A percentile compares a stretch with the other conserved stretches of the same genome.
Conservation (phyloP, 2,329 filamentous ascomycete species). For the Magnaporthiopsis rhizophila region DNA sequence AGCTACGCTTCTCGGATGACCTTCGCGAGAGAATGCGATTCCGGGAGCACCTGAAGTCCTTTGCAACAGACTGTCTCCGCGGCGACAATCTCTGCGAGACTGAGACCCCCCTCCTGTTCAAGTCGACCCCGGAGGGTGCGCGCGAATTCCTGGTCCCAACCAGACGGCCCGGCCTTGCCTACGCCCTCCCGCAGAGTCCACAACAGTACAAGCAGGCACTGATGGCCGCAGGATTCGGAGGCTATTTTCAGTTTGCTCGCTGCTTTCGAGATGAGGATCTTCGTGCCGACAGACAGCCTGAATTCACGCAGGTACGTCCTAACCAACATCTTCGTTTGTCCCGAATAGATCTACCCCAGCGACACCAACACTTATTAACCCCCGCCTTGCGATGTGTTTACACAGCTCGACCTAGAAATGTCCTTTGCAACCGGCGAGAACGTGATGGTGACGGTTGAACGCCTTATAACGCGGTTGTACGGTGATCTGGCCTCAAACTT, state of each 20-base stretch:
- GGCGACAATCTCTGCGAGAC: conserved; percentile 65
- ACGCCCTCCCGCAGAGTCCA: conserved; percentile 90
- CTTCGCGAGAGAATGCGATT: conserved; percentile 63
- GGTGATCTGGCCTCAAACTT: not conserved
- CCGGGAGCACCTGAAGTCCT: conserved; percentile 51
- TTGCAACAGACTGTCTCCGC: conserved; percentile 22
- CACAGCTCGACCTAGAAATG: conserved; percentile 85
- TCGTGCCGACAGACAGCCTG: conserved; percentile 85
- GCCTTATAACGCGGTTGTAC: conserved; percentile 47
- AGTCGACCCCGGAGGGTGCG: conserved; percentile 93
- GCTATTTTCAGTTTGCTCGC: conserved; percentile 86
- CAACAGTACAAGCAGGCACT: conserved; percentile 98
- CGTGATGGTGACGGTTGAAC: conserved; percentile 53
- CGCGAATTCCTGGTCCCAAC: conserved; percentile 92
- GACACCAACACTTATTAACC: not conserved
- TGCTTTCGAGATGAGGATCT: conserved; percentile 96
- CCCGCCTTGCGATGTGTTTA: too few relatives aligned
- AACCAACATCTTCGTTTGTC: too few relatives aligned
- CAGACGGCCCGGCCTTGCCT: conserved; percentile 64
- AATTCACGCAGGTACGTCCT: conserved; percentile 73
- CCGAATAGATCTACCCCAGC: not conserved
- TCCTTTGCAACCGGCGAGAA: conserved; percentile 67
- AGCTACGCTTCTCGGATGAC: conserved; percentile 66
- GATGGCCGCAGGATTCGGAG: conserved; percentile 78
- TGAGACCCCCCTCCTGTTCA: conserved; percentile 92